Evolutionary conservation across 805 yeast species (phyloP).

Genomic region (Groenewaldozyma tartarivorans): DNA sequence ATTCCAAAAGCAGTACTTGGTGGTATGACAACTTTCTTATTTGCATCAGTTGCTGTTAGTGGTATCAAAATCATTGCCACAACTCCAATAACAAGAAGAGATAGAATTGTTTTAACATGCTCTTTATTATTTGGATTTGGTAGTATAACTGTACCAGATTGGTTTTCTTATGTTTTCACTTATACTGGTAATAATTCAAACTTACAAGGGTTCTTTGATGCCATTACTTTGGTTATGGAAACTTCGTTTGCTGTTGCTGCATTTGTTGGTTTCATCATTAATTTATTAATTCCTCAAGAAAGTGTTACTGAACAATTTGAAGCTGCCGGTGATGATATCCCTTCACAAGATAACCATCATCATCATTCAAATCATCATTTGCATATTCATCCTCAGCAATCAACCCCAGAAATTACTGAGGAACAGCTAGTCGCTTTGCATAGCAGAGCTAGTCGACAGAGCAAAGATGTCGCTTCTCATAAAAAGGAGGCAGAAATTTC

Average conservation of each 20-base stretch:
- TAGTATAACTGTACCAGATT: constrained; percentile 50
- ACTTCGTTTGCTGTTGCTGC: constrained; percentile 69
- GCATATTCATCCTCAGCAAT: neutral
- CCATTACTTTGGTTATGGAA: constrained; percentile 60
- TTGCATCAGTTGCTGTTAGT: constrained; percentile 67
- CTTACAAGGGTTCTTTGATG: constrained; percentile 54
- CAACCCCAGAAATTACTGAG: too few species aligned
- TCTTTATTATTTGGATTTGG: constrained; percentile 59
- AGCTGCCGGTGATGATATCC: constrained; percentile 1
- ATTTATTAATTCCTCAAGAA: constrained; percentile 54
- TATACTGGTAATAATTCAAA: constrained; percentile 52
- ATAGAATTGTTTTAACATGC: constrained; percentile 61
- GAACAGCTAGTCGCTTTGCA: too few species aligned
- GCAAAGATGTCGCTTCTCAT: too few species aligned
- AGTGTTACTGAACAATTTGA: constrained; percentile 14
- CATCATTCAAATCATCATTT: neutral
- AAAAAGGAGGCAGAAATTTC: too few species aligned
- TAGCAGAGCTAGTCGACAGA: too few species aligned
- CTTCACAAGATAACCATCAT: neutral
- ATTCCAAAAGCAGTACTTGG: constrained; percentile 76
- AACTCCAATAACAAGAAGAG: constrained; percentile 53
- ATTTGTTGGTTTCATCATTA: constrained; percentile 49
- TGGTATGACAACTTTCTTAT: constrained; percentile 76
- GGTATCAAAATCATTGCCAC: constrained; percentile 57
- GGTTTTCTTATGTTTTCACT: constrained; percentile 59